A percentile compares a stretch with the other conserved stretches of the same genome.
phyloP scores from a whole-genome alignment of 176 grass and related monocot genomes.

The Areca catechu region DNA sequence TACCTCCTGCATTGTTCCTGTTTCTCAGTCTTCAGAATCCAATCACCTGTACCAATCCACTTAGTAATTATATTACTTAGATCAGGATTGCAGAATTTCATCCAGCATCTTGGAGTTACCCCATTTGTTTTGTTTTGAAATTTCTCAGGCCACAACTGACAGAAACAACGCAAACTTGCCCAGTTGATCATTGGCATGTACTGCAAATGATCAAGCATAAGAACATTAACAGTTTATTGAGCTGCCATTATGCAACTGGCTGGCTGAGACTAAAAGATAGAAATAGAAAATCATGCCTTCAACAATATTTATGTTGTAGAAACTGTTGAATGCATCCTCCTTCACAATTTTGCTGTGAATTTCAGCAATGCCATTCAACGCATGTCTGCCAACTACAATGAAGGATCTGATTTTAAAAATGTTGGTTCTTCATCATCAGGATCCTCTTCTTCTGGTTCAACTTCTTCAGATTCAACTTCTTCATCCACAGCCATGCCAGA shows the following conservation, averaged over 20 bases:
- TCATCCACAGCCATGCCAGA: not conserved
- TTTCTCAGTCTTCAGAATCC: conserved; percentile 84
- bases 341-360: conserved; percentile 99
- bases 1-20: conserved; percentile 68
- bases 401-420: conserved; percentile 68
- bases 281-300: no score
- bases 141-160: conserved; percentile 88
- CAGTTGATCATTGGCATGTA: no score
- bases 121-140: conserved; percentile 99
- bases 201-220: no score
- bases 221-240: no score
- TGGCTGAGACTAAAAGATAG: no score
- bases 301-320: conserved; percentile 60
- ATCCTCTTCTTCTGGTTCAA: conserved; percentile 30
- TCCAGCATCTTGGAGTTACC: conserved; percentile 96
- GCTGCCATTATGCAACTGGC: no score
- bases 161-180: conserved; percentile 1
- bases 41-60: conserved; percentile 88
- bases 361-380: conserved; percentile 90
- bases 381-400: conserved; percentile 82
- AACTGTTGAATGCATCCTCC: conserved; percentile 91
- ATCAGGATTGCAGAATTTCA: conserved; percentile 86
- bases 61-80: conserved; percentile 84
- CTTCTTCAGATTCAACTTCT: conserved; percentile 38
- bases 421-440: conserved; percentile 47